Evolutionary conservation across 257 asterid species (phyloP).

Genomic region (Striga asiatica): DNA sequence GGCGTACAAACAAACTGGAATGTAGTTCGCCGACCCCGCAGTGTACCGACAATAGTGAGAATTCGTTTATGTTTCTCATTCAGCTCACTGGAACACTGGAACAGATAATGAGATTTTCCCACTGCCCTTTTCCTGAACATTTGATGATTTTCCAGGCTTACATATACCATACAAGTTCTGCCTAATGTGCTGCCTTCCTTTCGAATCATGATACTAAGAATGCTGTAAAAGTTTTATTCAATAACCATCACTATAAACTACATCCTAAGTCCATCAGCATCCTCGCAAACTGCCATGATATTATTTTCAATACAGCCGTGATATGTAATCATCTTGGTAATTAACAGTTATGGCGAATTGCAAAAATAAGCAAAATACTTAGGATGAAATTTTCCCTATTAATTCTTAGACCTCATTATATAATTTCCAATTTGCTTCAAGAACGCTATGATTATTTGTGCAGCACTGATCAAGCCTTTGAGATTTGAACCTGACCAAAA

Average conservation of each 20-base stretch:
- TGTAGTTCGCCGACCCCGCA: too few species aligned
- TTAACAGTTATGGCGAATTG: neutral
- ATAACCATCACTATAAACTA: constrained; percentile 67
- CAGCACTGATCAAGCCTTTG: too few species aligned
- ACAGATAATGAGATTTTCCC: neutral
- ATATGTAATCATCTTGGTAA: constrained; percentile 24
- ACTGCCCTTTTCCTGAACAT: neutral
- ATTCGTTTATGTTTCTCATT: too few species aligned
- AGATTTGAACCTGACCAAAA: too few species aligned
- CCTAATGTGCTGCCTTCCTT: constrained; percentile 85
- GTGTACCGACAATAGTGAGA: too few species aligned
- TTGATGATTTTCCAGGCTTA: constrained; percentile 39
- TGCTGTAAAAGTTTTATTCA: constrained; percentile 63
- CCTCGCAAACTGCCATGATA: constrained; percentile 89
- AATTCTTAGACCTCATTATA: too few species aligned
- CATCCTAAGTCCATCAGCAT: constrained; percentile 98
- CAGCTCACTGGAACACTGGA: neutral
- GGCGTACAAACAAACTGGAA: too few species aligned
- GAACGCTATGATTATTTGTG: too few species aligned
- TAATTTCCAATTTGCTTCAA: too few species aligned
- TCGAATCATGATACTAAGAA: constrained; percentile 57
- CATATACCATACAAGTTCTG: constrained; percentile 52
- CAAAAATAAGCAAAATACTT: too few species aligned
- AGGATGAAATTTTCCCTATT: too few species aligned
- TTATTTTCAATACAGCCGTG: constrained; percentile 81